Base-by-base conservation (phyloP, 176 grass and related monocot species). In the Phyllostachys edulis region DNA sequence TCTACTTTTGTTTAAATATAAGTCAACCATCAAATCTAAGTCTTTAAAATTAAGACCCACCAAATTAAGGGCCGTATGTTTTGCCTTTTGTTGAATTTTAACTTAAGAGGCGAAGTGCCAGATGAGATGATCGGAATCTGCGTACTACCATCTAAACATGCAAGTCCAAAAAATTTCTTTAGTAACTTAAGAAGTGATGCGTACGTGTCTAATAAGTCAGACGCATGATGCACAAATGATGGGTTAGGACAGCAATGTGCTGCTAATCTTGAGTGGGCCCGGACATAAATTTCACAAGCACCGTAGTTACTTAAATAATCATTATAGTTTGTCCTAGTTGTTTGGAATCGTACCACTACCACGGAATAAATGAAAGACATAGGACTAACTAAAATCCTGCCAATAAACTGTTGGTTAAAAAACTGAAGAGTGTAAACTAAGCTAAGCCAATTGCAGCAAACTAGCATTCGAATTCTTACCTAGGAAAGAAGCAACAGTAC, bases 161-260 rank as follows among this genome's bases (percentile, higher is more conserved):
- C 26, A 32, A 21, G 41, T 56, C 82, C 71, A 67, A 76, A 74
- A 29, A 6, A 40, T 24, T 50, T 84, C 60, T 84, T 76, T 75
- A 67, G 44, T 65, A 7, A 24, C 20, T 64, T 63, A 74, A 24
- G 34, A 65, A 66, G 69, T 47, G 15, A 38, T 45, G 63, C 29
- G n/a, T n/a, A n/a, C n/a, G 70, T 75, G 70, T 24, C 52, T 71
- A 63, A 16, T 37, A 51, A 80, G 44, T 66, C 63, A 71, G 78
- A 60, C 27, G 44, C 73, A 90, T 87, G 62, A 80, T 84, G 63
- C 69, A 87, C 52, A 69, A 44, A 87, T 90, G 80, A 90, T 90
- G 75, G 60, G 67, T 79, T 61, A 73, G 68, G 67, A 73, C 62
- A 79, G 13, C 59, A 36, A 23, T 78, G 79, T 79, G 67, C 27